Percentiles rank a stretch among this genome's conserved stretches.
These are phyloP conservation scores for Neonectria punicea DNA, from an alignment of 2,329 filamentous ascomycete genomes.

Conservation along the genomic window DNA sequence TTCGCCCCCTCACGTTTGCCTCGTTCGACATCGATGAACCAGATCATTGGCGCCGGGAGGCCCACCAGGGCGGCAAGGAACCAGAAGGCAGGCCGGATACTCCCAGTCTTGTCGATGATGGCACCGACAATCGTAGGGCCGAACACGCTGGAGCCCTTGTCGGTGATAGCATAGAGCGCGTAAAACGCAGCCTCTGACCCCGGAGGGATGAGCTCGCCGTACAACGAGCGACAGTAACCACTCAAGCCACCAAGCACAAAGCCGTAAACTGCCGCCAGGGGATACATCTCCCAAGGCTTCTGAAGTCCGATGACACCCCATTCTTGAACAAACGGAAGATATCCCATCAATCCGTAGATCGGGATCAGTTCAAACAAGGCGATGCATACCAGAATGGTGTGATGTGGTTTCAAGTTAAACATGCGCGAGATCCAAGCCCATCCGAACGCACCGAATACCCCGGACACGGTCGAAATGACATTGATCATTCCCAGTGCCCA, in stretches of 20 bases:
- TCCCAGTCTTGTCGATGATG: constrained; percentile 86
- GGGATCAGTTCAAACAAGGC: constrained; percentile 92
- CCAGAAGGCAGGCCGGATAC: constrained; percentile 89
- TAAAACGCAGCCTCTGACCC: constrained; percentile 97
- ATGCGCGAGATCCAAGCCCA: constrained; percentile 83
- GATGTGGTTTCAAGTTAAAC: constrained; percentile 78
- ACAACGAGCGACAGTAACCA: constrained; percentile 91
- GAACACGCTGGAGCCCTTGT: constrained; percentile 95
- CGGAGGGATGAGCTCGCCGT: constrained; percentile 91
- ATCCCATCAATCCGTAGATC: constrained; percentile 88
- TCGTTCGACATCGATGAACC: constrained; percentile 84
- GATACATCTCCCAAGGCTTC: constrained; percentile 97
- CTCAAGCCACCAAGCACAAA: constrained; percentile 93
- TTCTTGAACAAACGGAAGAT: constrained; percentile 79
- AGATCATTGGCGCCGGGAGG: constrained; percentile 85
- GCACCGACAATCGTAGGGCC: constrained; percentile 92
- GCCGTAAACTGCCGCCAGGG: constrained; percentile 88
- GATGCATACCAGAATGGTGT: constrained; percentile 94
- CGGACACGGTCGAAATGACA: constrained; percentile 86
- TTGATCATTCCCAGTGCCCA: constrained; percentile 92
- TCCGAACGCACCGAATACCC: constrained; percentile 87
- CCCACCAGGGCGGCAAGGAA: constrained; percentile 89
- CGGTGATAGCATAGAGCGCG: constrained; percentile 95
- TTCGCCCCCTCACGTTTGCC: constrained; percentile 75
- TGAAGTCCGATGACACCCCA: constrained; percentile 88